Percentiles rank a stretch among this genome's conserved stretches.
phyloP scores from a whole-genome alignment of 225 moss, liverwort and hornwort genomes.

The Straminergon stramineum region DNA sequence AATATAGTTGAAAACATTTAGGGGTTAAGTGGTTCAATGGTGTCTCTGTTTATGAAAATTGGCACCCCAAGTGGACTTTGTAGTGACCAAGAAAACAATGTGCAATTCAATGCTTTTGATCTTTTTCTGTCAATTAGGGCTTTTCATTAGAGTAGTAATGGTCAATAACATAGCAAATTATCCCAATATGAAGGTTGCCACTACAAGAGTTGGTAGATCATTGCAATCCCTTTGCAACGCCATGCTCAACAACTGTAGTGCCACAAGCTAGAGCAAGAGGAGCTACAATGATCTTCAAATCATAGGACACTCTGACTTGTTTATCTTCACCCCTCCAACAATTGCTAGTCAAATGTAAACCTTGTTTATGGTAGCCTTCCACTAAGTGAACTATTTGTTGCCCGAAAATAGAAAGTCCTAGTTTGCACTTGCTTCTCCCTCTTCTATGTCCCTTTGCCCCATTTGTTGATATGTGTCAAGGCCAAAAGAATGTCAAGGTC shows the following conservation, averaged over 20 bases:
- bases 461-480: no score
- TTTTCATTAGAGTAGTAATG: not conserved
- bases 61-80: not conserved
- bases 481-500: not conserved
- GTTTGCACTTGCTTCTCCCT: fast-evolving
- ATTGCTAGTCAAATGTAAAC: not conserved
- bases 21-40: not conserved
- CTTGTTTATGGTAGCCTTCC: fast-evolving
- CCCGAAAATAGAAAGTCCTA: fast-evolving
- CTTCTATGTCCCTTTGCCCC: not conserved
- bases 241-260: fast-evolving
- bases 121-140: not conserved
- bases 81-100: not conserved
- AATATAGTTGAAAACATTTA: no score
- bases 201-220: fast-evolving
- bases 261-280: fast-evolving
- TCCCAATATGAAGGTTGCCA: not conserved
- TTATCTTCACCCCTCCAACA: fast-evolving
- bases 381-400: not conserved
- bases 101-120: not conserved
- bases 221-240: not conserved
- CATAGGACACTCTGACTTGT: fast-evolving
- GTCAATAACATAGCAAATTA: no score
- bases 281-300: not conserved
- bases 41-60: not conserved